Percentiles rank a stretch among this genome's conserved stretches.
These are phyloP conservation scores for Clarkia xantiana DNA, from an alignment of 345 rosid genomes.

Conservation along the genomic window DNA sequence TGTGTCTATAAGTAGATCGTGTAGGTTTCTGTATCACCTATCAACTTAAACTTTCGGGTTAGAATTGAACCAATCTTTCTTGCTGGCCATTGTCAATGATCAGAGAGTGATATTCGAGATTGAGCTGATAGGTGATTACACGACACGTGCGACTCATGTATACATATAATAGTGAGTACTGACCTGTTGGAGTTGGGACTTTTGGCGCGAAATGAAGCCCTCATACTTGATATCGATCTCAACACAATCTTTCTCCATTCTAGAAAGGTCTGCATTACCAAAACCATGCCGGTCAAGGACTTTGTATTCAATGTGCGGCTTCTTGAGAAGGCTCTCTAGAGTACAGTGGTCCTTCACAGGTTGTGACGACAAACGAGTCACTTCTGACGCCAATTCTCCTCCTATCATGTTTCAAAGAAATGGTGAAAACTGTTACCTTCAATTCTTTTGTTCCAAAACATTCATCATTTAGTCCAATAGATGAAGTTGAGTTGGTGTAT, in stretches of 20 bases:
- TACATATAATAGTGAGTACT: not conserved
- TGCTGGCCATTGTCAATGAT: no score
- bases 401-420: conserved; percentile 25
- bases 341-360: conserved; percentile 75
- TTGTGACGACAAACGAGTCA: conserved; percentile 51
- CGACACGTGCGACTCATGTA: not conserved
- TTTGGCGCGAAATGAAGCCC: conserved; percentile 85
- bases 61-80: no score
- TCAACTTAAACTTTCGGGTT: no score
- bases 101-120: not conserved
- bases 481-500: no score
- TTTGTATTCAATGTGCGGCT: conserved; percentile 72
- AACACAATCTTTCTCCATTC: conserved; percentile 72
- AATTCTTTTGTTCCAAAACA: no score
- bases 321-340: conserved; percentile 76
- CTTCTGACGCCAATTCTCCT: conserved; percentile 75
- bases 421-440: not conserved
- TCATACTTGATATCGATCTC: conserved; percentile 90
- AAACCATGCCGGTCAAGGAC: conserved; percentile 77
- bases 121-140: not conserved
- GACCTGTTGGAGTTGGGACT: conserved; percentile 75
- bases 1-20: no score
- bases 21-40: no score
- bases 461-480: no score
- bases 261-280: conserved; percentile 50